phyloP scores from a whole-genome alignment of 768 basidiomycete genomes.

The Dentipellis fragilis region DNA sequence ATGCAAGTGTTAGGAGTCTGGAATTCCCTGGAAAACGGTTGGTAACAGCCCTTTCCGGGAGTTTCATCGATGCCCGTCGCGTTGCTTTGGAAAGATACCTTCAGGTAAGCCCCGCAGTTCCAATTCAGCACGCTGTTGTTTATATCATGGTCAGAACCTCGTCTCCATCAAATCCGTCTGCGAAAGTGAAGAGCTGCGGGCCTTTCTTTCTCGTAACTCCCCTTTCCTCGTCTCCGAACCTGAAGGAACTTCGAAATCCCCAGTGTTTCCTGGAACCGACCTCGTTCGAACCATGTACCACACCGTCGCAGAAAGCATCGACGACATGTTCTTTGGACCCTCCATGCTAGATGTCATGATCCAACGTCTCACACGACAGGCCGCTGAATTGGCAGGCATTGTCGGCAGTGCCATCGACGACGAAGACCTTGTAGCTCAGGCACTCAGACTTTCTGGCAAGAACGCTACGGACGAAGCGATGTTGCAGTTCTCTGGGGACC shows the following conservation, averaged over 20 bases:
- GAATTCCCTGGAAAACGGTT: slow-evolving; percentile 94
- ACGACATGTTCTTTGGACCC: slow-evolving; percentile 94
- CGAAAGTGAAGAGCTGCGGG: slow-evolving; percentile 71
- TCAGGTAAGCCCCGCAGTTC: slow-evolving; percentile 44
- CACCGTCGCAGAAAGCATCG: slow-evolving; percentile 88
- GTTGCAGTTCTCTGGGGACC: slow-evolving; percentile 63
- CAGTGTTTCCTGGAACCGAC: slow-evolving; percentile 55
- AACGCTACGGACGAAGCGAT: slow-evolving; percentile 57
- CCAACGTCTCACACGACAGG: slow-evolving; percentile 80
- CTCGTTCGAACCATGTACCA: slow-evolving; percentile 84
- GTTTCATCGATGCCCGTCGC: slow-evolving; percentile 76
- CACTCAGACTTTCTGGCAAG: slow-evolving; percentile 62
- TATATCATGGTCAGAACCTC: slow-evolving; percentile 39
- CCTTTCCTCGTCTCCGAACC: slow-evolving; percentile 61
- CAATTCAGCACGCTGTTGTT: background rate
- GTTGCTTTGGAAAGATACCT: slow-evolving; percentile 80
- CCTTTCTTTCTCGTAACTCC: slow-evolving; percentile 82
- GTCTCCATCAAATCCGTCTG: slow-evolving; percentile 68
- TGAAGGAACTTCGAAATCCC: slow-evolving; percentile 26
- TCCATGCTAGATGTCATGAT: slow-evolving; percentile 96
- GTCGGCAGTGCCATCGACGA: slow-evolving; percentile 70
- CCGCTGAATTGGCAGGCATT: slow-evolving; percentile 80
- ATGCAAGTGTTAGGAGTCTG: slow-evolving; percentile 51
- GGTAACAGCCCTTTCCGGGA: slow-evolving; percentile 78
- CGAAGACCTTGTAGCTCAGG: slow-evolving; percentile 78